Evolutionary conservation across 2,329 filamentous ascomycete genomes (phyloP).

Genomic region (Waltergamsia citrina): DNA sequence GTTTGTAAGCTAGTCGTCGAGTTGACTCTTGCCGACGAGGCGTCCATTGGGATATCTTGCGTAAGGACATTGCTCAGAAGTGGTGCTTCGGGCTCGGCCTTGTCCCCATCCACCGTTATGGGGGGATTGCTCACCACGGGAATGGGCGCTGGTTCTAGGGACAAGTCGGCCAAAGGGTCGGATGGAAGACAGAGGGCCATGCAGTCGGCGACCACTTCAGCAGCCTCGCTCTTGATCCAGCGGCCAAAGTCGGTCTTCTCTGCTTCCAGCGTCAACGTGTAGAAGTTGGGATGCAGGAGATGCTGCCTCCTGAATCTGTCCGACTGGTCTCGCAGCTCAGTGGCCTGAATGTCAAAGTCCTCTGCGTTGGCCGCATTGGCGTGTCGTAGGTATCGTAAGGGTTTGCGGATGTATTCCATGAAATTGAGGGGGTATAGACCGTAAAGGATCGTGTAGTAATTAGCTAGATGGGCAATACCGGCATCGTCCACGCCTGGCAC

Average conservation of each 20-base stretch:
- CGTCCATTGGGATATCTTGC: no score
- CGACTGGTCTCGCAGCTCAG: conserved; percentile 66
- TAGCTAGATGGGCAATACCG: conserved; percentile 56
- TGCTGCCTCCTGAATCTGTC: conserved; percentile 67
- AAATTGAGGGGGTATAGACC: conserved; percentile 80
- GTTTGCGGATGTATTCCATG: conserved; percentile 77
- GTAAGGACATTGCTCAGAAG: not conserved
- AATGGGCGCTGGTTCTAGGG: not conserved
- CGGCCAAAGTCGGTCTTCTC: conserved; percentile 68
- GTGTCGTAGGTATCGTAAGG: conserved; percentile 67
- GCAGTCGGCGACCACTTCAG: conserved; percentile 73
- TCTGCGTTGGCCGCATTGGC: conserved; percentile 61
- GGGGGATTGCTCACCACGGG: not conserved
- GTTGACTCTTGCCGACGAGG: not conserved
- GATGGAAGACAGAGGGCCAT: conserved; percentile 49
- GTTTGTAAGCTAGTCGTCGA: conserved; percentile 19
- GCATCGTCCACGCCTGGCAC: conserved; percentile 47
- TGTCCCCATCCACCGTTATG: conserved; percentile 5
- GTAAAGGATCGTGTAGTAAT: conserved; percentile 76
- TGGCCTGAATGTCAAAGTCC: conserved; percentile 69
- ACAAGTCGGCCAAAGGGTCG: not conserved
- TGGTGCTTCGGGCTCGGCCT: conserved; percentile 1
- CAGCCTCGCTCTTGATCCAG: conserved; percentile 71
- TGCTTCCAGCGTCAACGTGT: conserved; percentile 67
- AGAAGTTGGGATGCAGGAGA: conserved; percentile 77